A percentile compares a stretch with the other conserved stretches of the same genome.
phyloP scores from a whole-genome alignment of 257 asterid genomes.

The Capsicum pubescens region DNA sequence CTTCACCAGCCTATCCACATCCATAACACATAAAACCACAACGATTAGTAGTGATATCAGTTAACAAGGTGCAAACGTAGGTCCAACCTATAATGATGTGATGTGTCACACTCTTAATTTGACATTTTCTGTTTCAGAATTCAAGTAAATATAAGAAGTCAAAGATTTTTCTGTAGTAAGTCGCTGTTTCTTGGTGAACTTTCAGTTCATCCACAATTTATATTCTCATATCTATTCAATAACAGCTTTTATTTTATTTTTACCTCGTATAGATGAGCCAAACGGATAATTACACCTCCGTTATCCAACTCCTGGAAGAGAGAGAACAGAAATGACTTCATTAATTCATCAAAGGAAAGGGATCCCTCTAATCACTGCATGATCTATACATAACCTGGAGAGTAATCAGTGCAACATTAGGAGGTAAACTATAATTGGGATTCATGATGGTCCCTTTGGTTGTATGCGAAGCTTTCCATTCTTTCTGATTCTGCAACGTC shows the following conservation, averaged over 20 bases:
- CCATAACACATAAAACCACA: background rate
- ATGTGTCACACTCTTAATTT: background rate
- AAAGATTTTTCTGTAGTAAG: background rate
- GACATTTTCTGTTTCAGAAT: conserved; percentile 13
- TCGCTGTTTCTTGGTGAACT: background rate
- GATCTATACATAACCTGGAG: conserved; percentile 62
- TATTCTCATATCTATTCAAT: background rate
- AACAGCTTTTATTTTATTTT: background rate
- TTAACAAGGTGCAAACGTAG: conserved; percentile 16
- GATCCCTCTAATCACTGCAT: background rate
- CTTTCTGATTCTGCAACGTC: conserved; percentile 57
- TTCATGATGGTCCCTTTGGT: conserved; percentile 61
- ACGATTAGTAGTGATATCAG: background rate
- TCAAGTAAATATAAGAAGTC: background rate
- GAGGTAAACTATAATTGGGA: conserved; percentile 68
- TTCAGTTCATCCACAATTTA: background rate
- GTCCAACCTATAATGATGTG: background rate
- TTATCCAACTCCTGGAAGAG: conserved; percentile 60
- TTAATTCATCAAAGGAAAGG: background rate
- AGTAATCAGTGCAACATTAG: conserved; percentile 74
- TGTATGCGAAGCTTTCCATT: conserved; percentile 61
- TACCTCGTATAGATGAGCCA: conserved; percentile 91
- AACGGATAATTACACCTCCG: conserved; percentile 70
- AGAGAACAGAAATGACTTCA: conserved; percentile 24
- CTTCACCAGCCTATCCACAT: conserved; percentile 76